These are phyloP conservation scores for Talaromyces atroroseus DNA, from an alignment of 2,329 filamentous ascomycete species.

Conservation along the genomic window DNA sequence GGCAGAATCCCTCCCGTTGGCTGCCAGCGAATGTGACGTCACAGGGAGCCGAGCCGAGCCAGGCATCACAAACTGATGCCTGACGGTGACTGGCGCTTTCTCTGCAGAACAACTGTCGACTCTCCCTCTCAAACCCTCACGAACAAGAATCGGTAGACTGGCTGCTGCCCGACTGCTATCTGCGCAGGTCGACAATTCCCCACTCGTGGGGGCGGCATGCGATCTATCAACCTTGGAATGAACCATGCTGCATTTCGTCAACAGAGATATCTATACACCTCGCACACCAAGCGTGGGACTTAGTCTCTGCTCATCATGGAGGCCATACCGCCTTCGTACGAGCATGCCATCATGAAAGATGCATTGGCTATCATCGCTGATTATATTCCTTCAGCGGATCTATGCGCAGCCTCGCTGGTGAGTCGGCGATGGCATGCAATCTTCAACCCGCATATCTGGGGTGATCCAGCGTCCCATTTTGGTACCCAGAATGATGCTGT, in stretches of 20 bases:
- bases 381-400: slow-evolving; percentile 52
- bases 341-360: slow-evolving; percentile 50
- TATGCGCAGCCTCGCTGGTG: slow-evolving; percentile 53
- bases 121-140: background rate
- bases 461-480: slow-evolving; percentile 58
- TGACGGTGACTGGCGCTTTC: background rate
- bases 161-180: background rate
- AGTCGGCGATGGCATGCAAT: slow-evolving; percentile 53
- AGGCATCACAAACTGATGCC: background rate
- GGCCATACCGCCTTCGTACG: slow-evolving; percentile 55
- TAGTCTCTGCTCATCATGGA: slow-evolving; percentile 41
- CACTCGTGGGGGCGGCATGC: background rate
- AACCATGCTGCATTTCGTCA: background rate
- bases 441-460: slow-evolving; percentile 58
- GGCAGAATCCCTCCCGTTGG: background rate
- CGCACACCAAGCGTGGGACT: background rate
- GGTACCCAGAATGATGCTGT: slow-evolving; percentile 56
- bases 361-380: slow-evolving; percentile 52
- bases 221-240: background rate
- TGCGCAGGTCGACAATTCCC: background rate
- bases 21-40: background rate
- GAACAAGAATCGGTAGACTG: background rate
- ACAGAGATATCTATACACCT: background rate
- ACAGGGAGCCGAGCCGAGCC: background rate
- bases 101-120: background rate